Percentiles rank a stretch among this genome's conserved stretches.
phyloP scores from a whole-genome alignment of 2,329 filamentous ascomycete genomes.

The Didymella arachidicola region DNA sequence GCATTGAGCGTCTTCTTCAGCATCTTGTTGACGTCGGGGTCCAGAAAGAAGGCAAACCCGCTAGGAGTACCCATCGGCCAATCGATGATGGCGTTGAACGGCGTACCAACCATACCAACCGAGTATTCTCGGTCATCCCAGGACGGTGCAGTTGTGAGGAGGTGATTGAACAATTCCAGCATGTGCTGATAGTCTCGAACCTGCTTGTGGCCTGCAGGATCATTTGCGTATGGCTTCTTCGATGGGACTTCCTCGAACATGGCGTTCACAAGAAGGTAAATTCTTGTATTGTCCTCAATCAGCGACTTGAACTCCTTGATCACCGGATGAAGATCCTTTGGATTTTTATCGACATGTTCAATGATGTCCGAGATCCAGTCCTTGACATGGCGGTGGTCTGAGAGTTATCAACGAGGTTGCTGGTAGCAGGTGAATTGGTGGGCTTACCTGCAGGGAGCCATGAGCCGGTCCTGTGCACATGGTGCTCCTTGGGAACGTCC shows the following conservation, averaged over 20 bases:
- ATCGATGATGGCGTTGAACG: constrained; percentile 65
- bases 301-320: constrained; percentile 70
- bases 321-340: constrained; percentile 64
- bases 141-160: constrained; percentile 51
- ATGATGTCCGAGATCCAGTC: constrained; percentile 69
- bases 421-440: no score
- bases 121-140: constrained; percentile 52
- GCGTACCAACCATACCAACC: constrained; percentile 60
- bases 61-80: constrained; percentile 65
- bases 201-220: constrained; percentile 68
- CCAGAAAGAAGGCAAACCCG: constrained; percentile 64
- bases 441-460: constrained; percentile 13
- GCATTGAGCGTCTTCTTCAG: constrained; percentile 61
- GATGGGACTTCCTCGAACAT: constrained; percentile 74
- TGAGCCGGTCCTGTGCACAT: constrained; percentile 26
- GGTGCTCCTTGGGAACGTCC: constrained; percentile 30
- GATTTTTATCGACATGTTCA: constrained; percentile 61
- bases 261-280: constrained; percentile 71
- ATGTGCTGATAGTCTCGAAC: constrained; percentile 73
- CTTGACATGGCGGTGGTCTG: constrained; percentile 67
- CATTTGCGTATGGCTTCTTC: constrained; percentile 66
- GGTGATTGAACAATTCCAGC: constrained; percentile 70
- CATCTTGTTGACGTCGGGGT: constrained; percentile 60
- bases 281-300: constrained; percentile 69
- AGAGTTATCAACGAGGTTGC: constrained; percentile 47